Conservation (phyloP, 179 eudicot species). For the Beta corolliflora region DNA sequence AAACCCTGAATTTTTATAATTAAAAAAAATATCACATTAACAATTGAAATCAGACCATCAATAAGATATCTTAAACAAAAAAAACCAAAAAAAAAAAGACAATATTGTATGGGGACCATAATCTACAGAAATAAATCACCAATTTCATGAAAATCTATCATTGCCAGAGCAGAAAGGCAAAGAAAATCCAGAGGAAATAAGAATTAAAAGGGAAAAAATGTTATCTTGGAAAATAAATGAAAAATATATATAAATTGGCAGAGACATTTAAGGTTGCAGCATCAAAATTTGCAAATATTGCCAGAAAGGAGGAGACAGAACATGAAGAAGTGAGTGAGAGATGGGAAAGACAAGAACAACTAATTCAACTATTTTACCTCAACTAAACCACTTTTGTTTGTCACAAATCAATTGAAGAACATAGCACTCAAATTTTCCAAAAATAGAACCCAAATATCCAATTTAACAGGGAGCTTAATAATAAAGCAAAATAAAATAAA, state of each 20-base stretch:
- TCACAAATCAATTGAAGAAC: conserved; percentile 10
- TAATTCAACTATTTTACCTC: conserved; percentile 7
- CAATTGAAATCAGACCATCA: neutral
- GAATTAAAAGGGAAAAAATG: neutral
- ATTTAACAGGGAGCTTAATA: neutral
- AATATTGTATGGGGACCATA: conserved; percentile 28
- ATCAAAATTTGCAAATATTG: conserved; percentile 18
- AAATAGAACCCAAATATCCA: conserved; percentile 15
- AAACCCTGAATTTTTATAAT: conserved; percentile 44
- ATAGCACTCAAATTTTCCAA: conserved; percentile 7
- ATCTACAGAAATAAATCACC: conserved; percentile 16
- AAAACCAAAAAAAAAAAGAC: neutral
- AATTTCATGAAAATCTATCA: conserved; percentile 11
- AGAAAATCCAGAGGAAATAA: neutral
- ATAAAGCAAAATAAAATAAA: neutral
- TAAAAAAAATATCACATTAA: conserved; percentile 13
- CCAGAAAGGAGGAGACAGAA: conserved; percentile 30
- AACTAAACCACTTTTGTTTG: conserved; percentile 22
- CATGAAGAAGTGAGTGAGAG: conserved; percentile 15
- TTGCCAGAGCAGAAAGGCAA: conserved; percentile 20
- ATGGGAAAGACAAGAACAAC: conserved; percentile 13
- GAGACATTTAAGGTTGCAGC: conserved; percentile 32
- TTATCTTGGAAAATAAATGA: neutral
- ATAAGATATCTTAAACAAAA: neutral
- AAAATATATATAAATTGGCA: conserved; percentile 11